A percentile compares a stretch with the other conserved stretches of the same genome.
Evolutionary conservation across 1,284 basidiomycete species (phyloP).

Genomic region (Cryptococcus depauperatus): DNA sequence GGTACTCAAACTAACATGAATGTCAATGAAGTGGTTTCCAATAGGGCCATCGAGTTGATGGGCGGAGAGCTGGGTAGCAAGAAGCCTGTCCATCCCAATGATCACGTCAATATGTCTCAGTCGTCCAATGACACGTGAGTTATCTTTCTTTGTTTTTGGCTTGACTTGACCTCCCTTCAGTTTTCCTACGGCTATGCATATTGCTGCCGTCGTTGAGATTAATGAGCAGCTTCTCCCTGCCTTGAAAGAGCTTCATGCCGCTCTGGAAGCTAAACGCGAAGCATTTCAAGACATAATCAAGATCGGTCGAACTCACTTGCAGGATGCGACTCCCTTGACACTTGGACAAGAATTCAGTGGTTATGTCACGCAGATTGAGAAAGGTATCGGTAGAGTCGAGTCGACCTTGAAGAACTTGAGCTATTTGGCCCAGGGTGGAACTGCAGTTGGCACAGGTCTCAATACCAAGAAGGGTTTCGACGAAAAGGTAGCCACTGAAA

Average conservation of each 20-base stretch:
- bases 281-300: slow-evolving; percentile 89
- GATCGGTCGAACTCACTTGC: slow-evolving; percentile 95
- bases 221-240: slow-evolving; percentile 75
- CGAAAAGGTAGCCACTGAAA: slow-evolving; percentile 83
- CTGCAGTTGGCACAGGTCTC: slow-evolving; percentile 94
- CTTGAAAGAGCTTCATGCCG: slow-evolving; percentile 71
- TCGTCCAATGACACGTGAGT: slow-evolving; percentile 93
- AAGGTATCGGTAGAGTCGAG: slow-evolving; percentile 82
- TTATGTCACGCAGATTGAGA: slow-evolving; percentile 89
- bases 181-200: slow-evolving; percentile 99
- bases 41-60: slow-evolving; percentile 94
- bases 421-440: slow-evolving; percentile 93
- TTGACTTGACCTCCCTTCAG: slow-evolving; percentile 44
- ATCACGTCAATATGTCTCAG: slow-evolving; percentile 99
- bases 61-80: slow-evolving; percentile 94
- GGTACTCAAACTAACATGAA: slow-evolving; percentile 99
- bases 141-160: not conserved
- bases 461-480: slow-evolving; percentile 98
- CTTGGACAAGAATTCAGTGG: slow-evolving; percentile 98
- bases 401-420: slow-evolving; percentile 77
- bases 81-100: slow-evolving; percentile 97
- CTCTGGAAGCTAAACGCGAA: slow-evolving; percentile 71
- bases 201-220: slow-evolving; percentile 89
- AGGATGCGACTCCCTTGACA: slow-evolving; percentile 96
- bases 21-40: slow-evolving; percentile 98